Percentiles rank a stretch among this genome's conserved stretches.
These are phyloP conservation scores for Sclerotinia borealis DNA, from an alignment of 2,329 filamentous ascomycete genomes.

Conservation along the genomic window DNA sequence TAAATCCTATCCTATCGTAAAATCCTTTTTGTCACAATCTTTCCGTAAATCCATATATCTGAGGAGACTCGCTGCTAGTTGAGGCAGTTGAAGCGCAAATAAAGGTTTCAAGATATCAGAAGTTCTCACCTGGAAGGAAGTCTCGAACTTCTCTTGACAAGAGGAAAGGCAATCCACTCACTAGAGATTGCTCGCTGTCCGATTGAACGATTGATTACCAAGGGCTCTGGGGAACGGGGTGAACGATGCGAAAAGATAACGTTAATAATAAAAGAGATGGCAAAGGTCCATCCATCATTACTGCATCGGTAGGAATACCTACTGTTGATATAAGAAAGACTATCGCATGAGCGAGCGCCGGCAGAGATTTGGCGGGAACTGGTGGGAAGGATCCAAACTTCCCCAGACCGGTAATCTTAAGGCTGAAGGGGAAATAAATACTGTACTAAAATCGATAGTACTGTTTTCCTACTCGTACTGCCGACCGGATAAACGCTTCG, in stretches of 20 bases:
- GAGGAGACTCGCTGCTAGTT: neutral
- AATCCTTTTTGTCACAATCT: neutral
- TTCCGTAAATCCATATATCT: neutral
- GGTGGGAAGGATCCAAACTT: neutral
- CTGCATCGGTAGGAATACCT: neutral
- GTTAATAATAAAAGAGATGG: neutral
- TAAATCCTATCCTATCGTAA: neutral
- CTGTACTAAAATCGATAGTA: neutral
- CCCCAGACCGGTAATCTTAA: neutral
- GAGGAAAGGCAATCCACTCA: neutral
- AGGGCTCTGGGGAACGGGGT: neutral
- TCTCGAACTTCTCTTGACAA: neutral
- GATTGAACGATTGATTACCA: neutral
- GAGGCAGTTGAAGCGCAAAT: neutral
- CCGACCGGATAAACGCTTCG: neutral
- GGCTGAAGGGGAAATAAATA: neutral
- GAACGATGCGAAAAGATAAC: neutral
- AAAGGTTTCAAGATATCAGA: neutral
- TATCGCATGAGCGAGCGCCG: neutral
- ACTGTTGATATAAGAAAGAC: neutral
- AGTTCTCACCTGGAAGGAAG: neutral
- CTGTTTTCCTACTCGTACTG: neutral
- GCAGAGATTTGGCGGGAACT: neutral
- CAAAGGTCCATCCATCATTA: neutral
- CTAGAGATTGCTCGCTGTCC: neutral